phyloP scores from a whole-genome alignment of 2,329 filamentous ascomycete genomes.

The Aspergillus aculeatinus region DNA sequence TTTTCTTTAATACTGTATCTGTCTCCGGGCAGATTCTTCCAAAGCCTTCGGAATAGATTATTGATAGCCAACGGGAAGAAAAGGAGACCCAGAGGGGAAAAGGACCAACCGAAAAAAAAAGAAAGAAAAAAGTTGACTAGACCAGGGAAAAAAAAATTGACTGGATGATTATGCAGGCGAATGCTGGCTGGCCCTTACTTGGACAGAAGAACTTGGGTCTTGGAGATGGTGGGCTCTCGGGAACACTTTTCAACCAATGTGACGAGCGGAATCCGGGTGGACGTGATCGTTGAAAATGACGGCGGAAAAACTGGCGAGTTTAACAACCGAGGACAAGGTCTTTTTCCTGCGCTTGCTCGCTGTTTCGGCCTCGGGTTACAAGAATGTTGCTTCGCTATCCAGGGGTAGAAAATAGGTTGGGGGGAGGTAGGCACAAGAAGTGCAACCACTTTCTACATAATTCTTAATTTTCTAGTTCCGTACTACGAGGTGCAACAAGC shows the following conservation, averaged over 20 bases:
- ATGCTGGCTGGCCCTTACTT: conserved; percentile 20
- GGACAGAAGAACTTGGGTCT: conserved; percentile 19
- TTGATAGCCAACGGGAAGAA: neutral
- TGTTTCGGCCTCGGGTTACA: neutral
- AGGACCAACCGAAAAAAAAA: conserved; percentile 1
- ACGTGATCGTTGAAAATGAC: conserved; percentile 13
- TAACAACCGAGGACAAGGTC: conserved; percentile 5
- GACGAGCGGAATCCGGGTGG: conserved; percentile 14
- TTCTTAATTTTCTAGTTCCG: neutral
- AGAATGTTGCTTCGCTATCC: conserved; percentile 10
- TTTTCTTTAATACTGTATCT: neutral
- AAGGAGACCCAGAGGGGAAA: neutral
- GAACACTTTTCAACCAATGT: conserved; percentile 23
- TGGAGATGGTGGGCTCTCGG: conserved; percentile 21
- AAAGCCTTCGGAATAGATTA: neutral
- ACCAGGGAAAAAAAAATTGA: conserved; percentile 4
- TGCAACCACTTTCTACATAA: neutral
- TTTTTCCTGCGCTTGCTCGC: neutral
- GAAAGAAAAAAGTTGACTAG: conserved; percentile 9
- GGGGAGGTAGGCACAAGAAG: neutral
- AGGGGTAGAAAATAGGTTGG: conserved; percentile 5
- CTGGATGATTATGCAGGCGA: conserved; percentile 14
- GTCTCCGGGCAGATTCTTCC: neutral
- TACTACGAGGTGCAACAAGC: conserved; percentile 2
- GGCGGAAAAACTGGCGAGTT: conserved; percentile 16